Base-by-base conservation (phyloP, 768 basidiomycete species). In the Boletus coccyginus region DNA sequence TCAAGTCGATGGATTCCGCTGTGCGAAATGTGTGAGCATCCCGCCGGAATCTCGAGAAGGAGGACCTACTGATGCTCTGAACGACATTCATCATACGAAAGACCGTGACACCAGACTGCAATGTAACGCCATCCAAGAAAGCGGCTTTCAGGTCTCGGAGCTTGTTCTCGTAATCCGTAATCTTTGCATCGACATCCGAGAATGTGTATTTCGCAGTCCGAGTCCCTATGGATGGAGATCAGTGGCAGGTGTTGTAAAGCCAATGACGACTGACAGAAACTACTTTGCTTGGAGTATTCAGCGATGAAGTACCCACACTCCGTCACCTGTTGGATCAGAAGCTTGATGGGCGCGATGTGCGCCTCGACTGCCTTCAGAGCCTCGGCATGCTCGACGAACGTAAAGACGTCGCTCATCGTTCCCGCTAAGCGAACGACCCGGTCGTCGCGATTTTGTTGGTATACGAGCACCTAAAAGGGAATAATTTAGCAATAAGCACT, bases 251-350 rank as follows among this genome's bases (percentile, higher is more conserved):
- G 21, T 27, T 7, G 31, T 17, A 40, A 51, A 35, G 32, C 3
- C 7, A 17, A 39, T 3, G 19, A 43, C 2, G 11, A 60, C 64
- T 27, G 2, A 65, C 64, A 66, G 19, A 65, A 66, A 16, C 12
- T 57, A 9, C 42, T 47, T 35, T 59, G 54, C 19, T 57, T 66
- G 32, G 58, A 48, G 9, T 66, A 66, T 43, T 65, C 64, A 2
- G 58, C n/a, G 17, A 65, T 63, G 51, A 65, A 65, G 32, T 66
- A 66, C 7, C 64, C 64, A 38, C 63, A 65, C 46, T 65, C 64
- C 27, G 64, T 63, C 40, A 65, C 55, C 16, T 65, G 64, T 12
- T 53, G 65, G 29, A 65, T 48, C n/a, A 65, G 27, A 46, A 47
- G 36, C 40, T 17, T 60, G 33, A 63, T 43, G 3, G 43, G 31